These are phyloP conservation scores for Vishniacozyma victoriae DNA, from an alignment of 768 basidiomycete species.

Conservation along the genomic window DNA sequence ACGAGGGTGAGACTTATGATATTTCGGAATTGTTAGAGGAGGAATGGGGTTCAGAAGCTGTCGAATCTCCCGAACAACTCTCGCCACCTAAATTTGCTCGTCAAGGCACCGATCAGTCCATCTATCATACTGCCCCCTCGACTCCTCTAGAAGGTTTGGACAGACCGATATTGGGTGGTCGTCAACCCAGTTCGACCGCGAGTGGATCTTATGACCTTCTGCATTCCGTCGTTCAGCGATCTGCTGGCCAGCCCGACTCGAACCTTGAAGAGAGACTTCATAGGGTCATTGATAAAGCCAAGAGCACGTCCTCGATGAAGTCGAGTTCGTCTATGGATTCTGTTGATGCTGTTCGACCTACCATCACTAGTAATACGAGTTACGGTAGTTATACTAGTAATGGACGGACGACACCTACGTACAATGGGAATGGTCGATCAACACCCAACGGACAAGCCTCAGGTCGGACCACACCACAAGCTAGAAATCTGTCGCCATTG, in stretches of 20 bases:
- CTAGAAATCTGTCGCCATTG: conserved; percentile 9
- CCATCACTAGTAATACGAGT: neutral
- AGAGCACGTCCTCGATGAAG: conserved; percentile 16
- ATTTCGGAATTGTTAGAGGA: conserved; percentile 89
- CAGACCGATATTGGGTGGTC: conserved; percentile 1
- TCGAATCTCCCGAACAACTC: neutral
- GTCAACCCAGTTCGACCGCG: neutral
- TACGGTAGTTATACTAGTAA: neutral
- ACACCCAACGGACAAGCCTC: conserved; percentile 9
- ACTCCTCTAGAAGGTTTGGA: conserved; percentile 27
- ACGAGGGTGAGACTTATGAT: conserved; percentile 84
- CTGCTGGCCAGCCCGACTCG: conserved; percentile 23
- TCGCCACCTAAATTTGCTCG: conserved; percentile 21
- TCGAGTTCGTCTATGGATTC: neutral
- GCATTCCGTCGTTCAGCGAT: conserved; percentile 36
- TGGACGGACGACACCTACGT: no score
- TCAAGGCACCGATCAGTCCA: conserved; percentile 22
- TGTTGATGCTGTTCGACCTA: neutral
- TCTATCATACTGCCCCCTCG: conserved; percentile 45
- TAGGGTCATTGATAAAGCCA: conserved; percentile 48
- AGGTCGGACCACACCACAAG: conserved; percentile 1
- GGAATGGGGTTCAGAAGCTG: conserved; percentile 55
- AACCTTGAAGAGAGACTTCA: conserved; percentile 47
- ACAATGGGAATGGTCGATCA: conserved; percentile 9
- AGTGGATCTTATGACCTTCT: conserved; percentile 38